phyloP scores from a whole-genome alignment of 345 rosid species.

The Diplotaxis tenuifolia region DNA sequence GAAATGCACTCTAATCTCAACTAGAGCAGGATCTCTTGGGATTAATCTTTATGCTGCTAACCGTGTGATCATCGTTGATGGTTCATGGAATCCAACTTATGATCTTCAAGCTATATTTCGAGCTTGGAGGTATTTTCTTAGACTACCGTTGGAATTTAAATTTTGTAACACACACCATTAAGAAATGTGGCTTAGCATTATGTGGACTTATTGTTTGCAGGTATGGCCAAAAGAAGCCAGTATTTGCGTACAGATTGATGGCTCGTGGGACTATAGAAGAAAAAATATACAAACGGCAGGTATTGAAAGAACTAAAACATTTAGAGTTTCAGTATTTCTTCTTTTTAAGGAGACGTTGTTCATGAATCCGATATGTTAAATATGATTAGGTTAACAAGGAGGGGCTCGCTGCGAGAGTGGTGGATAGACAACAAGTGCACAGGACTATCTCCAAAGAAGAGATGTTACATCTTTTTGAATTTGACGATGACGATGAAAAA shows the following conservation, averaged over 20 bases:
- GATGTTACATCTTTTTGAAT: constrained; percentile 98
- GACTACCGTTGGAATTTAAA: neutral
- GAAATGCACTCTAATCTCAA: constrained; percentile 91
- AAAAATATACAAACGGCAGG: constrained; percentile 98
- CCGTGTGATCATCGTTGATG: constrained; percentile 96
- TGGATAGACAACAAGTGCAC: constrained; percentile 97
- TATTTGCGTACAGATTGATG: constrained; percentile 92
- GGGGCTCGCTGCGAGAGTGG: constrained; percentile 99
- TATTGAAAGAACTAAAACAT: constrained; percentile 33
- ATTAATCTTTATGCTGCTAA: constrained; percentile 98
- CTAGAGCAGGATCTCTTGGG: constrained; percentile 98
- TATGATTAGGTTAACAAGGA: constrained; percentile 88
- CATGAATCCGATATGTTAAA: constrained; percentile 23
- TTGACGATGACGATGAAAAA: constrained; percentile 89
- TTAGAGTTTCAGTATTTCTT: neutral
- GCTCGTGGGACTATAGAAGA: constrained; percentile 99
- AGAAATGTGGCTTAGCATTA: constrained; percentile 5
- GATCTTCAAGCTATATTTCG: constrained; percentile 99
- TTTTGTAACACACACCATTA: neutral
- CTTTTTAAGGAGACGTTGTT: neutral
- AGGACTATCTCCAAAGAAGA: constrained; percentile 96
- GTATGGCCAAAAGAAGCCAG: constrained; percentile 98
- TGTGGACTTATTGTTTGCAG: constrained; percentile 43
- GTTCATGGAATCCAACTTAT: constrained; percentile 99
- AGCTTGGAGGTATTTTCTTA: constrained; percentile 84